A percentile compares a stretch with the other conserved stretches of the same genome.
Conservation (phyloP, 1,284 basidiomycete species). For the Ganoderma sp. region DNA sequence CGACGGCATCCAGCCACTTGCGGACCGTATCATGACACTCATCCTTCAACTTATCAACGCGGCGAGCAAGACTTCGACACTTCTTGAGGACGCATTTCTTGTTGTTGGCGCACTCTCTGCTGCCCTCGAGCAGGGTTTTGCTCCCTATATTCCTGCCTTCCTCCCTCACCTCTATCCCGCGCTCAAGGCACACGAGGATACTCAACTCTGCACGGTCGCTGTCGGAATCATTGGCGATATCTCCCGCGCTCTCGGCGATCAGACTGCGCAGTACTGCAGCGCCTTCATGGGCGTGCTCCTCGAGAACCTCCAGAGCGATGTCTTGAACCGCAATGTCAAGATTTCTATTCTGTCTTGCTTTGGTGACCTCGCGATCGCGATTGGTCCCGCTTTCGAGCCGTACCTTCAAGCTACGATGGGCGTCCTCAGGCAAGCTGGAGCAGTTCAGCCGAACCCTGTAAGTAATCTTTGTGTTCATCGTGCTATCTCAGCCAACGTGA, state of each 20-base stretch:
- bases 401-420: constrained; percentile 91
- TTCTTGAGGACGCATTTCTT: constrained; percentile 97
- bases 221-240: constrained; percentile 97
- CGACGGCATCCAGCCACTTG: constrained; percentile 84
- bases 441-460: constrained; percentile 85
- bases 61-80: constrained; percentile 90
- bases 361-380: constrained; percentile 95
- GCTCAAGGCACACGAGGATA: constrained; percentile 93
- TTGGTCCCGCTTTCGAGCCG: constrained; percentile 87
- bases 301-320: constrained; percentile 91
- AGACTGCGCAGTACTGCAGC: constrained; percentile 82
- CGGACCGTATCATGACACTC: constrained; percentile 95
- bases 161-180: constrained; percentile 90
- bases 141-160: constrained; percentile 91
- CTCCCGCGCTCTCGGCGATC: constrained; percentile 88
- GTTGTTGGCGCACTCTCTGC: constrained; percentile 90
- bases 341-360: constrained; percentile 95
- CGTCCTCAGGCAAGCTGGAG: constrained; percentile 90
- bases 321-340: constrained; percentile 94
- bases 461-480: constrained; percentile 40
- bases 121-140: constrained; percentile 86
- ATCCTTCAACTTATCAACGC: constrained; percentile 86
- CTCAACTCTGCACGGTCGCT: constrained; percentile 93
- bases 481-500: constrained; percentile 5
- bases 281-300: constrained; percentile 92